Base-by-base conservation (phyloP, 192 early-diverging fungal genomes). In the Coemansia sp. region DNA sequence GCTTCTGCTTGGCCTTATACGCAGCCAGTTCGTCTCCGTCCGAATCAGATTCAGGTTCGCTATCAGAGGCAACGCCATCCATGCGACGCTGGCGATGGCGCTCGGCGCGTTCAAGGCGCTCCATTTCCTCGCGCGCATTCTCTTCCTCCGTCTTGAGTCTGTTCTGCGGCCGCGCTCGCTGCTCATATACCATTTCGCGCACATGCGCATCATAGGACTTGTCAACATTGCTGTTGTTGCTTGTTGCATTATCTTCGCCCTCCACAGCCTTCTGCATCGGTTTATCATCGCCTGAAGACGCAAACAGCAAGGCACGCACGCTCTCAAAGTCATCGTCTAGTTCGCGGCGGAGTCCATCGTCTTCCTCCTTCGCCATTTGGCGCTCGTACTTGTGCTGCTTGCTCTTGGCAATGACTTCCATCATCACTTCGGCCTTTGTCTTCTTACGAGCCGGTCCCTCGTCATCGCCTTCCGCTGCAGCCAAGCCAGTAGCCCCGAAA, bases 321-420 rank as follows among this genome's bases (percentile, higher is more conserved):
- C 83, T 84, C 48, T 90, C 92, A 43, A 98, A 82, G 50, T 97
- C 95, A 17, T 87, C 88, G 77, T 99, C 97, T 32, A 99, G 85
- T 66, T 94, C 89, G 34, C 87, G 82, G 9, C 89, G 86, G 5
- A 93, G 75, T 1, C 88, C 88, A 7, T 92, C 88, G 74, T 96
- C 89, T 62, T 95, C 87, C 64, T 97, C 93, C 70, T 93, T 92
- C 35, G 86, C 85, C 65, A 86, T 79, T 82, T 97, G 95, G 10
- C 95, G 90, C 69, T 99, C 95, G 50, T 87, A 77, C 85, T 98
- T 98, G 85, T 97, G 88, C 66, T 87, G 68, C 78, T 99, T 99
- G 82, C 91, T 93, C 83, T 99, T 99, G 43, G 92, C 91, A 69
- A 99, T 98, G 32, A 99, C 72, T 74, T 99, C 96, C 72, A 91